phyloP scores from a whole-genome alignment of 2,329 filamentous ascomycete genomes.

The Myriosclerotinia scirpicola region DNA sequence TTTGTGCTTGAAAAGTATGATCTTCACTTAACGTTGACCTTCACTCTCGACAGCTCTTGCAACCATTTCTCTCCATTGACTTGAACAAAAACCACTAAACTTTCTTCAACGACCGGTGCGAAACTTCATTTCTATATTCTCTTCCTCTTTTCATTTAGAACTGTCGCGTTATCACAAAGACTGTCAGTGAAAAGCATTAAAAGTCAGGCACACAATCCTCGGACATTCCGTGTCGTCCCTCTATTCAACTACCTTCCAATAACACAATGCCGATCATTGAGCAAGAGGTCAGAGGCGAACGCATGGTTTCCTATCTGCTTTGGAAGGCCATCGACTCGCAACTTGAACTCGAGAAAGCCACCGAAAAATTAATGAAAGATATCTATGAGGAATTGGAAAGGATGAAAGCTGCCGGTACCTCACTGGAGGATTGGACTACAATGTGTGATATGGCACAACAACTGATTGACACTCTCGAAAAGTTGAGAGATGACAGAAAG shows the following conservation, averaged over 20 bases:
- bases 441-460: neutral
- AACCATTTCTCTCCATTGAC: neutral
- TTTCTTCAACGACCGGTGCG: neutral
- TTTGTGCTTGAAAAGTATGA: neutral
- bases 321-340: conserved; percentile 1
- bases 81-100: neutral
- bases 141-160: neutral
- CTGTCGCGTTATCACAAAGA: neutral
- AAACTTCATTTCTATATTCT: no score
- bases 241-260: neutral
- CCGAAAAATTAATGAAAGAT: neutral
- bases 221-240: neutral
- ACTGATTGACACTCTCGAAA: neutral
- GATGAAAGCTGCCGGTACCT: neutral
- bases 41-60: neutral
- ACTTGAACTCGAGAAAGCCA: conserved; percentile 4
- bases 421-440: neutral
- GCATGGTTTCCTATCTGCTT: neutral
- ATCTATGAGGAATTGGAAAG: neutral
- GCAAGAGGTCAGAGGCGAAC: neutral
- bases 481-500: neutral
- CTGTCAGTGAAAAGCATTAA: neutral
- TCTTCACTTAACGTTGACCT: neutral
- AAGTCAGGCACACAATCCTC: neutral
- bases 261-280: neutral